phyloP scores from a whole-genome alignment of 192 early-diverging fungal species.

The Coemansia sp. region DNA sequence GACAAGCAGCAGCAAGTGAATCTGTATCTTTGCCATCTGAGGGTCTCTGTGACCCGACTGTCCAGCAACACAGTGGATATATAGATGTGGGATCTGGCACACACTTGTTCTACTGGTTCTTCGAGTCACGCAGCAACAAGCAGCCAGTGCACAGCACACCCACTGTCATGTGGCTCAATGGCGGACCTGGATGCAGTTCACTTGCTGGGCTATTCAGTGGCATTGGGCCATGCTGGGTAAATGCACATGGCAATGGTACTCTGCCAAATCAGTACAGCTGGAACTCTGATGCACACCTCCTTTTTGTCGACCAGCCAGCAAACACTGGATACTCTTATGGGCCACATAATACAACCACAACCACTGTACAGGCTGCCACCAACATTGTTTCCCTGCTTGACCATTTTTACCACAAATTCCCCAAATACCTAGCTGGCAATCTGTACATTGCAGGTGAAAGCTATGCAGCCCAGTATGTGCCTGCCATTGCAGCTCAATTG shows the following conservation, averaged over 20 bases:
- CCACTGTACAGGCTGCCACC: constrained; percentile 69
- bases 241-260: constrained; percentile 67
- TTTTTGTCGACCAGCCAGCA: constrained; percentile 84
- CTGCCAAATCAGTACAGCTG: constrained; percentile 74
- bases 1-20: constrained; percentile 4
- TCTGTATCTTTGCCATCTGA: constrained; percentile 28
- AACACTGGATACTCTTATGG: constrained; percentile 90
- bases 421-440: constrained; percentile 68
- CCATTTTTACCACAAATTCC: constrained; percentile 77
- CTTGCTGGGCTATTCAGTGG: constrained; percentile 74
- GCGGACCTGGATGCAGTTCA: constrained; percentile 82
- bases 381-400: constrained; percentile 86
- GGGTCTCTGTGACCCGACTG: constrained; percentile 82
- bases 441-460: constrained; percentile 89
- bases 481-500: constrained; percentile 70
- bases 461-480: constrained; percentile 91
- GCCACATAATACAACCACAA: constrained; percentile 54
- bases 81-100: constrained; percentile 67
- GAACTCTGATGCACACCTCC: constrained; percentile 82
- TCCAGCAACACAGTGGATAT: constrained; percentile 84
- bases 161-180: constrained; percentile 72
- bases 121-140: neutral
- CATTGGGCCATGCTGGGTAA: constrained; percentile 82
- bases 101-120: constrained; percentile 83
- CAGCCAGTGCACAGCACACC: constrained; percentile 69